Evolutionary conservation across 129 eudicot species (phyloP).

Genomic region (Heracleum sosnowskyi): DNA sequence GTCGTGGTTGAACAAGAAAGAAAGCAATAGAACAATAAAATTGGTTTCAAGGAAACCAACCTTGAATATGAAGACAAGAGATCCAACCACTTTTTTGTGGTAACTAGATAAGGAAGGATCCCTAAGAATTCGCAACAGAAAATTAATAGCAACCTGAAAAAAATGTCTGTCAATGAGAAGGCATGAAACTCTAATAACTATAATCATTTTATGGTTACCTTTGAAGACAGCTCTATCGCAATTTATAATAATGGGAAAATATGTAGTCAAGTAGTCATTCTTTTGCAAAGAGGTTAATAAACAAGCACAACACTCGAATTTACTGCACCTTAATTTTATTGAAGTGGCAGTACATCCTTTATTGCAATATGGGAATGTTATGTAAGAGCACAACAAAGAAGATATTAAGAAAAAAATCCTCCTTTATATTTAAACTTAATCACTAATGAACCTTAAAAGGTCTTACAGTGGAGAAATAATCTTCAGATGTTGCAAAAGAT

Average conservation of each 20-base stretch:
- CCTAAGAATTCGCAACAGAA: constrained; percentile 89
- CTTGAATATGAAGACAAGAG: constrained; percentile 95
- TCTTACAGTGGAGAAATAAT: constrained; percentile 81
- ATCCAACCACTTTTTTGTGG: constrained; percentile 95
- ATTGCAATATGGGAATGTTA: not conserved
- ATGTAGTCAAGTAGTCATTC: not conserved
- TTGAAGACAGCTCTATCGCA: not conserved
- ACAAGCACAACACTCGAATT: not conserved
- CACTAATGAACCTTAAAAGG: not conserved
- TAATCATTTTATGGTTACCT: not conserved
- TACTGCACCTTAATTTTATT: not conserved
- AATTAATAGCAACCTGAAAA: constrained; percentile 88
- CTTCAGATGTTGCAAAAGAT: constrained; percentile 91
- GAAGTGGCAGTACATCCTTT: not conserved
- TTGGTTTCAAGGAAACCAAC: constrained; percentile 32
- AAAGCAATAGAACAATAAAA: not conserved
- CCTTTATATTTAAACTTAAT: not conserved
- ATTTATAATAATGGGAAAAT: not conserved
- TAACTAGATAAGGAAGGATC: constrained; percentile 96
- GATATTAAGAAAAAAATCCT: not conserved
- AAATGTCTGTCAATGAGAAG: constrained; percentile 17
- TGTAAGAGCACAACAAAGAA: not conserved
- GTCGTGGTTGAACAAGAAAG: not conserved
- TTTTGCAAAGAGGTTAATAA: not conserved
- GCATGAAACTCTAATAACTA: not conserved